Conservation (phyloP, 305 asterid species). For the Striga hermonthica region DNA sequence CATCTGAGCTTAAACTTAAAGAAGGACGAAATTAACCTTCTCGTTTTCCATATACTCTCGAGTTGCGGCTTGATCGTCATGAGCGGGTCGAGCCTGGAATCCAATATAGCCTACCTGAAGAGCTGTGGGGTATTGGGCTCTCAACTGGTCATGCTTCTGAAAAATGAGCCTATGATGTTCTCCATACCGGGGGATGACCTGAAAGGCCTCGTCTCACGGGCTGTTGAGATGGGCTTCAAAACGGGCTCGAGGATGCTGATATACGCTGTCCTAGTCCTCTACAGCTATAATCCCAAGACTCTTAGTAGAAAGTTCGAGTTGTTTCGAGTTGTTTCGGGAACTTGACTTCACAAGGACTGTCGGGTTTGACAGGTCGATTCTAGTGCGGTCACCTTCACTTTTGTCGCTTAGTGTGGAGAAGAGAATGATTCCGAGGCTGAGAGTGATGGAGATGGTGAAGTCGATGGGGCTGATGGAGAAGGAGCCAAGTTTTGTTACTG, state of each 20-base stretch:
- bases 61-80: slow-evolving; percentile 27
- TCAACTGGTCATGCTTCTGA: slow-evolving; percentile 26
- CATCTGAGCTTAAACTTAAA: slow-evolving; percentile 1
- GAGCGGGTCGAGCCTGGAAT: slow-evolving; percentile 24
- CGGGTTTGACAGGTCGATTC: slow-evolving; percentile 29
- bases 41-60: slow-evolving; percentile 29
- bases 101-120: slow-evolving; percentile 23
- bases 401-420: slow-evolving; percentile 37
- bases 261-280: slow-evolving; percentile 9
- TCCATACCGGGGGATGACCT: slow-evolving; percentile 16
- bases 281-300: slow-evolving; percentile 1
- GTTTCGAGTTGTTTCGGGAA: slow-evolving; percentile 30
- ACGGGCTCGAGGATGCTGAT: slow-evolving; percentile 40
- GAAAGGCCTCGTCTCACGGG: slow-evolving; percentile 32
- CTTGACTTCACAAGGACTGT: slow-evolving; percentile 35
- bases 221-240: slow-evolving; percentile 33
- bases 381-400: slow-evolving; percentile 25
- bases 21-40: slow-evolving; percentile 4
- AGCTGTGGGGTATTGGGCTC: slow-evolving; percentile 26
- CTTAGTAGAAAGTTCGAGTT: slow-evolving; percentile 25
- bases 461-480: slow-evolving; percentile 14
- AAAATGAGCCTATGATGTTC: slow-evolving; percentile 10
- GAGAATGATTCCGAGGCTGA: slow-evolving; percentile 39
- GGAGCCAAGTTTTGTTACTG: background rate
- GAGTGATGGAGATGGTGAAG: slow-evolving; percentile 30